Percentiles rank a stretch among this genome's conserved stretches.
phyloP scores from a whole-genome alignment of 2,329 filamentous ascomycete species.

The Pseudogymnoascus sp. region DNA sequence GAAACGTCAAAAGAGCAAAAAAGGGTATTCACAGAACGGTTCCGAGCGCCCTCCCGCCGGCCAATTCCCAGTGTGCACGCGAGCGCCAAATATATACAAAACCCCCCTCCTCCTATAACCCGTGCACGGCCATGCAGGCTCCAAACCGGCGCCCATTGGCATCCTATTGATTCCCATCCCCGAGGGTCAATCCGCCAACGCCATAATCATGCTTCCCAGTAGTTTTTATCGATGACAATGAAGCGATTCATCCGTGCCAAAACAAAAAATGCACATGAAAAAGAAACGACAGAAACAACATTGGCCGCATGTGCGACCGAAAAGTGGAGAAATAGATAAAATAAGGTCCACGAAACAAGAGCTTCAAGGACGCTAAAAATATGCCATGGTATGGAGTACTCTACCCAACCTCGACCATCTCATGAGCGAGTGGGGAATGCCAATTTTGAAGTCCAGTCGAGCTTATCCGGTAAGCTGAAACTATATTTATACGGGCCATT shows the following conservation, averaged over 20 bases:
- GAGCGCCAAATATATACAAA: conserved; percentile 3
- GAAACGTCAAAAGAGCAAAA: conserved; percentile 1
- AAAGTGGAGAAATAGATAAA: neutral
- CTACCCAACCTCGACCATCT: neutral
- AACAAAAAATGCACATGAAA: conserved; percentile 4
- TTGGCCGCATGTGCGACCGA: neutral
- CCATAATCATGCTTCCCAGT: conserved; percentile 7
- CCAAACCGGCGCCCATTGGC: neutral
- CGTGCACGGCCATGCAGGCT: neutral
- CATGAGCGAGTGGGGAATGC: neutral
- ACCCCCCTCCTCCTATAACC: neutral
- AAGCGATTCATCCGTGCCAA: neutral
- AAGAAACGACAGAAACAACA: neutral
- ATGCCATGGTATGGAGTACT: neutral
- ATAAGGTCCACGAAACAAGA: neutral
- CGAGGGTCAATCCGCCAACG: conserved; percentile 3
- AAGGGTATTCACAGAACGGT: neutral
- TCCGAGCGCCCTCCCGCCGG: conserved; percentile 7
- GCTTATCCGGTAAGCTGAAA: conserved; percentile 5
- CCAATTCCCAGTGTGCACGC: neutral
- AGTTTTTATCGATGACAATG: neutral
- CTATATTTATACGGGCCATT: neutral
- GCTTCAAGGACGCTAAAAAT: neutral
- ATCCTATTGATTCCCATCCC: conserved; percentile 8
- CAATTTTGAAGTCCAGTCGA: neutral